Evolutionary conservation across 2,329 filamentous ascomycete species (phyloP).

Genomic region (Aschersonia sp.): DNA sequence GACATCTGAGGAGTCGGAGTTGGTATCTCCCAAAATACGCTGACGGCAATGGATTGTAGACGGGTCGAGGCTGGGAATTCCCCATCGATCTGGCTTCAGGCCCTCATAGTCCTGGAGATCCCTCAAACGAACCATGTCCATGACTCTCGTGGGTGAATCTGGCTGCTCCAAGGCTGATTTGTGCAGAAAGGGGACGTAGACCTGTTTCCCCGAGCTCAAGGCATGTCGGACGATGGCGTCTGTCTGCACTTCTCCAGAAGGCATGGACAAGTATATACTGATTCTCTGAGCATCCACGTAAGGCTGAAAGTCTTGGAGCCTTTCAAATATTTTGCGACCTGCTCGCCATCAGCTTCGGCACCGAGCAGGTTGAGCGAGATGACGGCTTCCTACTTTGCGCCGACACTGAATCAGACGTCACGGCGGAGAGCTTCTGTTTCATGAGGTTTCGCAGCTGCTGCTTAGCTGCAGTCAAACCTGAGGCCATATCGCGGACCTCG

Average conservation of each 20-base stretch:
- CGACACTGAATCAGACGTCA: constrained; percentile 47
- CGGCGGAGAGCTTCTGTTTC: constrained; percentile 45
- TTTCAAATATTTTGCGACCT: constrained; percentile 53
- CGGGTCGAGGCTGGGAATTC: constrained; percentile 71
- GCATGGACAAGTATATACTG: constrained; percentile 90
- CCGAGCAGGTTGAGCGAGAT: not conserved
- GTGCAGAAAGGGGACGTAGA: constrained; percentile 86
- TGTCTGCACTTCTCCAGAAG: constrained; percentile 72
- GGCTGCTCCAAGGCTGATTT: constrained; percentile 31
- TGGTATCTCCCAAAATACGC: constrained; percentile 57
- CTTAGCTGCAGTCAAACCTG: constrained; percentile 40
- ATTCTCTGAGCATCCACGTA: constrained; percentile 64
- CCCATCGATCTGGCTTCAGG: constrained; percentile 71
- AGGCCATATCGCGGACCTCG: constrained; percentile 1
- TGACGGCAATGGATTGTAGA: constrained; percentile 49
- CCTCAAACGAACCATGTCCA: constrained; percentile 85
- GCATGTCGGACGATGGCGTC: constrained; percentile 70
- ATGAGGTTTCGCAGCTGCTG: constrained; percentile 59
- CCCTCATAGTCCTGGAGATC: constrained; percentile 64
- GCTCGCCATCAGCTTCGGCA: constrained; percentile 33
- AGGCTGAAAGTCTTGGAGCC: constrained; percentile 51
- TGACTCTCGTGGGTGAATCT: constrained; percentile 49
- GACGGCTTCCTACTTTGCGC: constrained; percentile 49
- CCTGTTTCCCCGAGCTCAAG: constrained; percentile 59
- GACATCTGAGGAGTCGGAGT: constrained; percentile 23